Evolutionary conservation across 164 flowering plant species (phyloP).

Genomic region (Magnolia kwangsiensis): DNA sequence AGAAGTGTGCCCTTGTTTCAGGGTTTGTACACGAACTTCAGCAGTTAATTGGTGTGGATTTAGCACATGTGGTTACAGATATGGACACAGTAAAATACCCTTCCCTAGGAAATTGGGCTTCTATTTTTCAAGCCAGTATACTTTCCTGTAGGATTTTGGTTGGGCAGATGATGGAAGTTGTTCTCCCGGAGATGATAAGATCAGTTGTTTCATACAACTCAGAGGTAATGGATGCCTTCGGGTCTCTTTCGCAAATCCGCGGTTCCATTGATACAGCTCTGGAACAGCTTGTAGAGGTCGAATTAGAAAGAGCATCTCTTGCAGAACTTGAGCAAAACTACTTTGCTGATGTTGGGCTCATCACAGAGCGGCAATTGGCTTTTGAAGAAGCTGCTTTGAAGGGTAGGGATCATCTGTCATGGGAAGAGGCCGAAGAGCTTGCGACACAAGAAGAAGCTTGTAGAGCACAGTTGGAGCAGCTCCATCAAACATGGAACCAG

Average conservation of each 20-base stretch:
- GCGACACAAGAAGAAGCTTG: slow-evolving; percentile 98
- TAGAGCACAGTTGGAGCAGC: slow-evolving; percentile 73
- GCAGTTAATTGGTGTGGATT: slow-evolving; percentile 29
- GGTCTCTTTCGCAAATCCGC: slow-evolving; percentile 73
- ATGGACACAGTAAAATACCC: slow-evolving; percentile 15
- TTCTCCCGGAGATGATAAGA: slow-evolving; percentile 63
- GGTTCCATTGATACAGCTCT: slow-evolving; percentile 82
- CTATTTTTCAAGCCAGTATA: slow-evolving; percentile 50
- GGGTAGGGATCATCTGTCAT: slow-evolving; percentile 89
- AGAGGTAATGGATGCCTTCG: slow-evolving; percentile 87
- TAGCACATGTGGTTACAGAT: slow-evolving; percentile 22
- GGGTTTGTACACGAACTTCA: slow-evolving; percentile 55
- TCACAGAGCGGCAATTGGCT: slow-evolving; percentile 87
- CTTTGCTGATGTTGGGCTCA: slow-evolving; percentile 78
- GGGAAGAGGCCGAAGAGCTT: slow-evolving; percentile 99
- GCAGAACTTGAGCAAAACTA: slow-evolving; percentile 79
- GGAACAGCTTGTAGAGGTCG: slow-evolving; percentile 79
- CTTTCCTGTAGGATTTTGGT: slow-evolving; percentile 55
- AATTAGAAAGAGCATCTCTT: slow-evolving; percentile 66
- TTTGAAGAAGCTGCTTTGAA: slow-evolving; percentile 89
- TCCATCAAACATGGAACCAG: slow-evolving; percentile 88
- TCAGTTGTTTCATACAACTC: slow-evolving; percentile 63
- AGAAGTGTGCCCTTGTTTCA: slow-evolving; percentile 68
- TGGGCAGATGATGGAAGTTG: slow-evolving; percentile 58
- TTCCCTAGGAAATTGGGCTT: slow-evolving; percentile 52